Evolutionary conservation across 2,329 filamentous ascomycete genomes (phyloP).

Genomic region (Penicillium sp.): DNA sequence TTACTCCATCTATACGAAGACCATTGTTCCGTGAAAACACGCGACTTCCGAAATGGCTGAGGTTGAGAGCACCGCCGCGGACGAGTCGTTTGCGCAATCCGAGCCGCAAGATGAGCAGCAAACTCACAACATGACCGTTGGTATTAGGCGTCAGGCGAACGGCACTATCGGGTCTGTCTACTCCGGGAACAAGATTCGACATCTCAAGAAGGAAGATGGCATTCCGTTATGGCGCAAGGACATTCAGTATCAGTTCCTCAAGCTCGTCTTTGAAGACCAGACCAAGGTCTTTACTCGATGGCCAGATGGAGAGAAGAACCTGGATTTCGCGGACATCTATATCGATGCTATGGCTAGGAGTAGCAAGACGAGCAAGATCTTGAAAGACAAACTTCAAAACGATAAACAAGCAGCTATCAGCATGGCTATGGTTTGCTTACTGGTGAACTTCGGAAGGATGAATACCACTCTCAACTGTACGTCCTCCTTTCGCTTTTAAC

Average conservation of each 20-base stretch:
- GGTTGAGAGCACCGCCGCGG: slow-evolving; percentile 25
- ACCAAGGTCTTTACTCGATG: slow-evolving; percentile 75
- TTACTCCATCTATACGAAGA: too few species aligned
- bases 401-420: slow-evolving; percentile 87
- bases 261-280: slow-evolving; percentile 54
- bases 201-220: slow-evolving; percentile 60
- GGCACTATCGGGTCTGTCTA: slow-evolving; percentile 59
- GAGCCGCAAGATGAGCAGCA: slow-evolving; percentile 32
- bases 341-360: slow-evolving; percentile 97
- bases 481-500: too few species aligned
- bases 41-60: slow-evolving; percentile 27
- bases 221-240: slow-evolving; percentile 60
- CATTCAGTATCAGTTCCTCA: slow-evolving; percentile 58
- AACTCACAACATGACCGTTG: slow-evolving; percentile 35
- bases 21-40: not conserved
- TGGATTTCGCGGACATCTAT: slow-evolving; percentile 85
- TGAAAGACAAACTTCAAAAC: slow-evolving; percentile 89
- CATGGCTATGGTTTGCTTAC: slow-evolving; percentile 97
- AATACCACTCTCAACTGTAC: slow-evolving; percentile 96
- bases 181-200: slow-evolving; percentile 58
- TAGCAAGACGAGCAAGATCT: slow-evolving; percentile 97
- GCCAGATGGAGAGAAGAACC: slow-evolving; percentile 67
- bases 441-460: slow-evolving; percentile 97
- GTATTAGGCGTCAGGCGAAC: slow-evolving; percentile 54
- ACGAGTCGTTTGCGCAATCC: slow-evolving; percentile 31